Percentiles rank a stretch among this genome's conserved stretches.
phyloP scores from a whole-genome alignment of 306 rosid genomes.

The Delonix regia region DNA sequence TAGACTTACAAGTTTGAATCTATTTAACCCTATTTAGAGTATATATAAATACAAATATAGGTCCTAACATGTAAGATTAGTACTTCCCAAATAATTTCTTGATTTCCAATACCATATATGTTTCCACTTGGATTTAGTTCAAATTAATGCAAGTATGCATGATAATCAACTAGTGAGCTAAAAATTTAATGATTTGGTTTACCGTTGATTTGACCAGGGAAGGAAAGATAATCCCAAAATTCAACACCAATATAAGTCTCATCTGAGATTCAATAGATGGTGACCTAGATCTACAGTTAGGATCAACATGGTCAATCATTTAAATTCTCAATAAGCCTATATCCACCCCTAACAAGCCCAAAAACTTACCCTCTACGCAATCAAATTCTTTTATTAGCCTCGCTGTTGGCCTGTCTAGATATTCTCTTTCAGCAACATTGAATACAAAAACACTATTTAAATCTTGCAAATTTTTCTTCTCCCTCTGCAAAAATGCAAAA shows the following conservation, averaged over 20 bases:
- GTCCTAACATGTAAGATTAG: not conserved
- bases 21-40: not conserved
- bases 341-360: constrained; percentile 6
- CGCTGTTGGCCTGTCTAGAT: constrained; percentile 88
- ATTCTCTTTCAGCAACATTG: constrained; percentile 73
- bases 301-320: not conserved
- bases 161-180: not conserved
- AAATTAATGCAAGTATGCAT: constrained; percentile 20
- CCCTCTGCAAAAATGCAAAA: constrained; percentile 61
- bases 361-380: constrained; percentile 60
- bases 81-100: not conserved
- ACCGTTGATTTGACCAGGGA: constrained; percentile 9
- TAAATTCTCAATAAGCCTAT: not conserved
- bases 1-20: not conserved
- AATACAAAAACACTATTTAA: constrained; percentile 72
- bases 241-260: not conserved
- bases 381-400: constrained; percentile 80
- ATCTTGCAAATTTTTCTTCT: constrained; percentile 80
- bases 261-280: not conserved
- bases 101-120: not conserved
- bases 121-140: not conserved
- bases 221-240: constrained; percentile 7
- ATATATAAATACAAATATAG: not conserved
- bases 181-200: not conserved
- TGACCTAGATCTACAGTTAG: constrained; percentile 11